Conservation (phyloP, 2,329 filamentous ascomycete species). For the Hortaea werneckii region DNA sequence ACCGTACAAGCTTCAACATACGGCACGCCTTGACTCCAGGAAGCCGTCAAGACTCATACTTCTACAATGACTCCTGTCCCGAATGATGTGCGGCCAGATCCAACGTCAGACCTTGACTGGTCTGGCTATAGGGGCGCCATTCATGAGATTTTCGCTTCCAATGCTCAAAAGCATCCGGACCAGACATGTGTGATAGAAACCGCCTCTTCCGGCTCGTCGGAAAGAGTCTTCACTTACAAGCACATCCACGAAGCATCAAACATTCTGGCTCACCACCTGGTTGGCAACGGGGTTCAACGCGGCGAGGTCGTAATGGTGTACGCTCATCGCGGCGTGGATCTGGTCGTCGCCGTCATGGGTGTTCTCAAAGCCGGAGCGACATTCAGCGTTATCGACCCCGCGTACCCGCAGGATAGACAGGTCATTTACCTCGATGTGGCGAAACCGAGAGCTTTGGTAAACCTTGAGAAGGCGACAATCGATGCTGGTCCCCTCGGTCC, state of each 20-base stretch:
- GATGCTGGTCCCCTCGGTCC: conserved; percentile 56
- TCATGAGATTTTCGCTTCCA: conserved; percentile 57
- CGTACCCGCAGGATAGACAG: conserved; percentile 71
- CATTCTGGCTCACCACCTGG: conserved; percentile 66
- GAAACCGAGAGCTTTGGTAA: conserved; percentile 59
- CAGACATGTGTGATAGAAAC: conserved; percentile 60
- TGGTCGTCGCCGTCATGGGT: conserved; percentile 74
- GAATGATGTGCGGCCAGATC: conserved; percentile 44
- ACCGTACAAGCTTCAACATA: too few species aligned
- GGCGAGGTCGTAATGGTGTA: conserved; percentile 93
- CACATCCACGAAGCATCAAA: conserved; percentile 84
- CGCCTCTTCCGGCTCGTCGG: conserved; percentile 33
- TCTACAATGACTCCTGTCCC: not conserved
- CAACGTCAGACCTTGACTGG: conserved; percentile 59
- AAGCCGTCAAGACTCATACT: not conserved
- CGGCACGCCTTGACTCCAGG: not conserved
- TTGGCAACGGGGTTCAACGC: conserved; percentile 58
- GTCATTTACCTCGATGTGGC: conserved; percentile 76
- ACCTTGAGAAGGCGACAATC: conserved; percentile 60
- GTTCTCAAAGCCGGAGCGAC: conserved; percentile 48
- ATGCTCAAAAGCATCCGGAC: conserved; percentile 60
- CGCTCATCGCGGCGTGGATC: conserved; percentile 69
- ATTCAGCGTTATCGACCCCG: conserved; percentile 63
- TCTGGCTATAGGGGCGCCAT: conserved; percentile 56
- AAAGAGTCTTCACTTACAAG: conserved; percentile 60